Conservation (phyloP, 768 basidiomycete species). For the Termitomyces sp. region DNA sequence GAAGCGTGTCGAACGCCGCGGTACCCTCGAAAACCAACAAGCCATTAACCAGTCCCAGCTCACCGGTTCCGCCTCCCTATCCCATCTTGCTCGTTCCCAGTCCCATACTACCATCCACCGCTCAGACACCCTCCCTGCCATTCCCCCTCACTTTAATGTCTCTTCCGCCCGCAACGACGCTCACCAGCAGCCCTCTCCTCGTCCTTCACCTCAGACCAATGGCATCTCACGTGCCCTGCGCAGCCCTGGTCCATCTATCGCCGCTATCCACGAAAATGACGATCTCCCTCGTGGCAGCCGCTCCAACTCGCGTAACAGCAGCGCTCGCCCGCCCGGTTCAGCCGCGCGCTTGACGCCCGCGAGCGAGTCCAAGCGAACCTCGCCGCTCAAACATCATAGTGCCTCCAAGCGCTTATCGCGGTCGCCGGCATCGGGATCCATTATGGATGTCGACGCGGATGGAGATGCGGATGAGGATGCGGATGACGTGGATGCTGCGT, state of each 20-base stretch:
- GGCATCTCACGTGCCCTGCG: conserved; percentile 3
- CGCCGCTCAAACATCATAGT: conserved; percentile 10
- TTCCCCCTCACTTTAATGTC: conserved; percentile 4
- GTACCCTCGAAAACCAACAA: conserved; percentile 43
- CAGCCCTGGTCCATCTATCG: conserved; percentile 8
- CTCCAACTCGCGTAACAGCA: conserved; percentile 8
- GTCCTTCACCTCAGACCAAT: neutral
- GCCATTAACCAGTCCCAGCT: neutral
- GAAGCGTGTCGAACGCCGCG: conserved; percentile 76
- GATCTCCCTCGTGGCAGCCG: conserved; percentile 1
- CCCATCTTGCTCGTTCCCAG: conserved; percentile 2
- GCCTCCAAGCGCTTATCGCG: conserved; percentile 13
- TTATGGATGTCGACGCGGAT: conserved; percentile 26
- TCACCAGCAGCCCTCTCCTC: conserved; percentile 1
- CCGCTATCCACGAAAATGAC: neutral
- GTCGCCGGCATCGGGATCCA: conserved; percentile 6
- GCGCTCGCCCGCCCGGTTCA: neutral
- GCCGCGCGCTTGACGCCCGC: neutral
- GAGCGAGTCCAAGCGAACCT: neutral
- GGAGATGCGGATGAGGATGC: conserved; percentile 26
- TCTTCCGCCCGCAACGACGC: conserved; percentile 4
- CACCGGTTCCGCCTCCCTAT: conserved; percentile 1
- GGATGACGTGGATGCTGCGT: conserved; percentile 26
- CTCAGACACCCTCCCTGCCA: conserved; percentile 14
- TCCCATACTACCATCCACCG: conserved; percentile 11